Base-by-base conservation (phyloP, 2,329 filamentous ascomycete genomes). In the Chaetomium sp. region DNA sequence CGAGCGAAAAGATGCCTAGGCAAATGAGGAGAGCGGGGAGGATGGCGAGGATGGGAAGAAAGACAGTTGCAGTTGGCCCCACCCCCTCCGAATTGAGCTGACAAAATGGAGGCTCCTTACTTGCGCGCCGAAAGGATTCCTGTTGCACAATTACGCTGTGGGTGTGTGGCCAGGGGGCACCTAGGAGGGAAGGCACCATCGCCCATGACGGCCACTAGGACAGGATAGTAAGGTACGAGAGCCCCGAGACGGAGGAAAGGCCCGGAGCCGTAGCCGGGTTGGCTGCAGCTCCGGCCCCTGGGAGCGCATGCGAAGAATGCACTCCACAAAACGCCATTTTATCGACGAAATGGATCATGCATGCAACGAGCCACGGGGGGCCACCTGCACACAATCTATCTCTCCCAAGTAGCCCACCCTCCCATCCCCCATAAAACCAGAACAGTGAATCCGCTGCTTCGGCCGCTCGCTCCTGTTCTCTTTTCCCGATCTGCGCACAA, bases 161-260 rank as follows among this genome's bases (percentile, higher is more conserved):
- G 19, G 3, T 29, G 38, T 47, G 31, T 33, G 49, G 47, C 45
- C 38, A 35, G 47, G 19, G 19, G 19, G 21, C 33, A 38, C 62
- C 62, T 16, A 63, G 62, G 56, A 63, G 35, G 62, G 62, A 59
- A 63, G 62, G 62, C 27, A 59, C 62, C n/a, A 54, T n/a, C 29
- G 16, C n/a, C 42, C 25, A 21, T n/a, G 27, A 38, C 21, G 47
- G 47, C 35, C 47, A 51, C 62, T 59, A 63, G 35, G 31, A 62
- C 60, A 35, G 27, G 42, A 51, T 51, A 57, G 60, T 62, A 50
- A 62, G 60, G 60, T 62, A 33, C 47, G 33, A 31, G n/a, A 42
- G 38, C 16, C 38, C n/a, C 16, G 38, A n/a, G 21, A 19, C 7
- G 31, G 23, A 10, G 9, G 8, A 6, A 21, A 10, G 6, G 7